Base-by-base conservation (phyloP, 2,329 filamentous ascomycete species). In the Fusarium sp. region DNA sequence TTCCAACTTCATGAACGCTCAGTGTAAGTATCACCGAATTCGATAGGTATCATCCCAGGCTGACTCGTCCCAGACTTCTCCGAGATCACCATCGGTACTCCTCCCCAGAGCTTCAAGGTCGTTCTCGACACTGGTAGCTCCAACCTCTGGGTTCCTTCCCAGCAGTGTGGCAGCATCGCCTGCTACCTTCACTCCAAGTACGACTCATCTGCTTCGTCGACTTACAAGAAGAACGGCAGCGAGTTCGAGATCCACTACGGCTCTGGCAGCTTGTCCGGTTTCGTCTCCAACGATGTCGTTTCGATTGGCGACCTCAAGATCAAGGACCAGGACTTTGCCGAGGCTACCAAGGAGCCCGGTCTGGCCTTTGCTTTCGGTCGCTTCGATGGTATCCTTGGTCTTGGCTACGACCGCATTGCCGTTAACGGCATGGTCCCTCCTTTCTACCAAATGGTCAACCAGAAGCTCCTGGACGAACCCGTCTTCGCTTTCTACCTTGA, bases 121-220 rank as follows among this genome's bases (percentile, higher is more conserved):
- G 92, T 99, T 70, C 91, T 99, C 70, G 96, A 99, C 81, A 99
- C 96, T 30, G 96, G 96, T 76, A 97, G 94, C 87, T 98, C 96
- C 80, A 99, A 99, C 86, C 88, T 99, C 69, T 99, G 97, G 97
- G 94, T 99, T 64, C 97, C 97, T 38, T 97, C 94, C 26, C 85
- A 88, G 59, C 86, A 93, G 78, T 99, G 97, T 82, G 90, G 88
- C 78, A 97, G 94, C 78, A 99, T 99, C 78, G 97, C 96, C 71
- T 99, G 96, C 88, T 99, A 95, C 83, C 89, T 99, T 64, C 96
- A 99, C 87, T 90, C 83, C 82, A 99, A 97, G 85, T 99, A 98
- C 84, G 94, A 98, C 83, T 96, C 94, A 61, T 92, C 90, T 37
- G 84, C 89, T 6, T 99, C 97, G 47, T 95, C 91, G 20, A 92